Conservation (phyloP, 352 stramenopile genomes). For the Globisporangium cystogenes region DNA sequence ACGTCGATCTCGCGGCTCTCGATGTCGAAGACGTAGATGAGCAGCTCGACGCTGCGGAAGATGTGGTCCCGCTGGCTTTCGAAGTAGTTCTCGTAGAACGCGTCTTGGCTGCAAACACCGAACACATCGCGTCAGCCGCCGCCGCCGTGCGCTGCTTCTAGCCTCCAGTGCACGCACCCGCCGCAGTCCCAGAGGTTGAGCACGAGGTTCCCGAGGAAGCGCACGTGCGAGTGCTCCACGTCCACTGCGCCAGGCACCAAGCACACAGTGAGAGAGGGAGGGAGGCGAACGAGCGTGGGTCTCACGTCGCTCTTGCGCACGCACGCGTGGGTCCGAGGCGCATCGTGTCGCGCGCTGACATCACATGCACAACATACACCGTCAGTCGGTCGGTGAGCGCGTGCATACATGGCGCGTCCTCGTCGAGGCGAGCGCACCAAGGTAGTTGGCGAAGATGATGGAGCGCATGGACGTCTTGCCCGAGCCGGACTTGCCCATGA, state of each 20-base stretch:
- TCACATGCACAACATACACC: not conserved
- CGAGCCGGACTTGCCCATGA: constrained; percentile 95
- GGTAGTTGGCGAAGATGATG: constrained; percentile 99
- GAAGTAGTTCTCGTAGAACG: constrained; percentile 99
- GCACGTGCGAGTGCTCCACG: constrained; percentile 90
- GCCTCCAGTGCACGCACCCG: constrained; percentile 73
- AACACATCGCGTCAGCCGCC: not conserved
- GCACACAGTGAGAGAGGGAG: not conserved
- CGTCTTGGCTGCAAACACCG: constrained; percentile 87
- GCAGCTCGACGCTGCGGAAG: constrained; percentile 97
- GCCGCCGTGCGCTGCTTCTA: no score
- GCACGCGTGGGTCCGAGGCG: constrained; percentile 92
- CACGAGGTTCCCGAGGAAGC: constrained; percentile 97
- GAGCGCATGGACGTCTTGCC: constrained; percentile 99
- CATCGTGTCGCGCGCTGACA: constrained; percentile 95
- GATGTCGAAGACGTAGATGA: constrained; percentile 99
- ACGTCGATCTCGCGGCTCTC: constrained; percentile 85
- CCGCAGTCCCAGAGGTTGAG: constrained; percentile 99
- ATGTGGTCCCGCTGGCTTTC: constrained; percentile 98
- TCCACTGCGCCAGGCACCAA: no score
- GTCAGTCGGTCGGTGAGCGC: not conserved
- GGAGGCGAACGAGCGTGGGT: not conserved
- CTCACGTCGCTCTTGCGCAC: constrained; percentile 4
- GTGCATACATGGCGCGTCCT: not conserved
- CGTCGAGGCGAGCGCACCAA: constrained; percentile 45